Conservation (phyloP, 805 yeast species). For the Yamadazyma akitaensis region DNA sequence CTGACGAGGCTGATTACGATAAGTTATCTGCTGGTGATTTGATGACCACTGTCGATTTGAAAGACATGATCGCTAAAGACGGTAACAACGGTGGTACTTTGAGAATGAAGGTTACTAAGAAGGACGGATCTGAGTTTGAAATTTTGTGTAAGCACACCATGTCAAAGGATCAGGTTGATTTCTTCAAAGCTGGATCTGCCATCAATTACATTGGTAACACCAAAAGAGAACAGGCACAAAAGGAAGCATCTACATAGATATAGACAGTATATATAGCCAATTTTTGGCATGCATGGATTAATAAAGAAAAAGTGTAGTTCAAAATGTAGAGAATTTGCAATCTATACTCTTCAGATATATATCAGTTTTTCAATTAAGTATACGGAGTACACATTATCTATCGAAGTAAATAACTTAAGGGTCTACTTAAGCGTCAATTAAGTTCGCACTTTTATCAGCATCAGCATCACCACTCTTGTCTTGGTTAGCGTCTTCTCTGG, state of each 20-base stretch:
- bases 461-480: conserved; percentile 13
- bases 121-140: conserved; percentile 63
- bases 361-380: too few species aligned
- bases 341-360: background rate
- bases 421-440: conserved; percentile 36
- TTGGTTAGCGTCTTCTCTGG: conserved; percentile 20
- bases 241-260: conserved; percentile 1
- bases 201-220: conserved; percentile 81
- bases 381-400: background rate
- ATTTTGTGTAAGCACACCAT: conserved; percentile 88
- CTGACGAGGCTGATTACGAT: conserved; percentile 86
- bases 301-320: background rate
- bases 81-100: conserved; percentile 88
- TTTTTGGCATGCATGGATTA: background rate
- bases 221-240: conserved; percentile 11
- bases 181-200: conserved; percentile 97
- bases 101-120: conserved; percentile 69
- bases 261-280: background rate
- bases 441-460: conserved; percentile 38
- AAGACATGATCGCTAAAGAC: conserved; percentile 70
- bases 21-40: conserved; percentile 71
- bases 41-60: conserved; percentile 68
- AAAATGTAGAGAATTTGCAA: background rate
- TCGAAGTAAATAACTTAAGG: conserved; percentile 2
- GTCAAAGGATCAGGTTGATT: conserved; percentile 94